Base-by-base conservation (phyloP, 257 asterid species). In the Lycium ferocissimum region DNA sequence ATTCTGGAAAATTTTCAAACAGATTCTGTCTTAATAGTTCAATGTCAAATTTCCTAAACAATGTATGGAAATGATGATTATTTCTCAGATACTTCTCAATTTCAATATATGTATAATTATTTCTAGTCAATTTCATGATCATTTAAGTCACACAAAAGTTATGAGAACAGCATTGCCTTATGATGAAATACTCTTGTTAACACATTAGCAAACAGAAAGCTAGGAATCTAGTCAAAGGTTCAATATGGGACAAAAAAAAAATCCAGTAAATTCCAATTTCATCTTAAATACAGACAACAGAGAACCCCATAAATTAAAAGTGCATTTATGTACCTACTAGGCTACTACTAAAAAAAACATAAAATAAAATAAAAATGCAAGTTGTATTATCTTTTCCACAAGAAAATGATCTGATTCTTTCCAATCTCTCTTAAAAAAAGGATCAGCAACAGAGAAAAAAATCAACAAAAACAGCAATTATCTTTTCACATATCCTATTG, bases 271-370 rank as follows among this genome's bases (percentile, higher is more conserved):
- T 47, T 78, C 47, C 65, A 78, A 78, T 14, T 78, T 53, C 8
- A 78, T 78, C 65, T 78, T 26, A 78, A 76, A 78, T 14, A 26
- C 65, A 78, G 9, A 53, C 82, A 49, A 51, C 15, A 76, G 47
- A 53, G 59, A 26, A 53, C 82, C 38, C 47, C 65, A 76, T 22
- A 7, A 26, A 53, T 76, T 26, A 63, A 1, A 76, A 51, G 47
- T 76, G 14, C 82, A 51, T 22, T 26, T 53, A 76, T 73, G 17
- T 26, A 26, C 11, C 0, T 47, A 1, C 13, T 62, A 22, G 49
- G 20, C 26, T 22, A 76, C 43, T 33, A 20, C 33, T 62, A 9
- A 20, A 7, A 63, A n/a, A n/a, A 61, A 20, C 10, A 20, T 26
- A 63, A 10, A 20, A 8, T 1, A 62, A 62, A 22, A 9, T 1